phyloP scores from a whole-genome alignment of 768 basidiomycete genomes.

The Hortiboletus flavorubellus region DNA sequence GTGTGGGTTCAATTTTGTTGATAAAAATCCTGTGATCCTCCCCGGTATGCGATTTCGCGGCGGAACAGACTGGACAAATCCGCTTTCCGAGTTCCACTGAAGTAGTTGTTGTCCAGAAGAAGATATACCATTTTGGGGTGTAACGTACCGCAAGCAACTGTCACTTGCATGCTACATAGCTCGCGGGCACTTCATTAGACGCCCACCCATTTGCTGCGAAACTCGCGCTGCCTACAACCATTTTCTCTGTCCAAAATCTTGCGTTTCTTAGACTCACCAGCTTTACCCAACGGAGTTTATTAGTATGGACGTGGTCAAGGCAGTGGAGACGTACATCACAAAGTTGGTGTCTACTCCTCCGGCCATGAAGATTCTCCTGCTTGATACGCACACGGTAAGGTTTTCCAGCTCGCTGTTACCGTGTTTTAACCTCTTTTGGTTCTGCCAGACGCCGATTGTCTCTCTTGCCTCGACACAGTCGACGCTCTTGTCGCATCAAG shows the following conservation, averaged over 20 bases:
- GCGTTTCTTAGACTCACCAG: not conserved
- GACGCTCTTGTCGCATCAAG: conserved; percentile 88
- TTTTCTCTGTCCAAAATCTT: not conserved
- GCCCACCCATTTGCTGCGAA: not conserved
- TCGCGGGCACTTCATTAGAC: not conserved
- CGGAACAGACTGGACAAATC: not conserved
- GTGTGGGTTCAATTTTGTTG: not conserved
- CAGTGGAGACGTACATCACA: conserved; percentile 88
- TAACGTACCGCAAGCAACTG: not conserved
- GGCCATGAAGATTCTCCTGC: conserved; percentile 93
- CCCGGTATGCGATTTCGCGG: not conserved
- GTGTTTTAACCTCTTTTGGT: not conserved
- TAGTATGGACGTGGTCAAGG: conserved; percentile 91
- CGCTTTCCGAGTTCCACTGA: not conserved
- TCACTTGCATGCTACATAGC: not conserved
- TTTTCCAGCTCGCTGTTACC: not conserved
- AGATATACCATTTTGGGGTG: conserved; percentile 2
- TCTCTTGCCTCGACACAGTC: conserved; percentile 95
- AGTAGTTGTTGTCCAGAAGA: not conserved
- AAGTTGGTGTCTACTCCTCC: conserved; percentile 83
- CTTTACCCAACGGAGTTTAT: not conserved
- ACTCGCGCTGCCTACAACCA: not conserved
- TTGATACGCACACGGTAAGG: conserved; percentile 90
- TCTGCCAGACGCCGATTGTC: conserved; percentile 85
- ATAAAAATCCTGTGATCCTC: not conserved